Base-by-base conservation (phyloP, 2,329 filamentous ascomycete genomes). In the Fusarium guadeloupense region DNA sequence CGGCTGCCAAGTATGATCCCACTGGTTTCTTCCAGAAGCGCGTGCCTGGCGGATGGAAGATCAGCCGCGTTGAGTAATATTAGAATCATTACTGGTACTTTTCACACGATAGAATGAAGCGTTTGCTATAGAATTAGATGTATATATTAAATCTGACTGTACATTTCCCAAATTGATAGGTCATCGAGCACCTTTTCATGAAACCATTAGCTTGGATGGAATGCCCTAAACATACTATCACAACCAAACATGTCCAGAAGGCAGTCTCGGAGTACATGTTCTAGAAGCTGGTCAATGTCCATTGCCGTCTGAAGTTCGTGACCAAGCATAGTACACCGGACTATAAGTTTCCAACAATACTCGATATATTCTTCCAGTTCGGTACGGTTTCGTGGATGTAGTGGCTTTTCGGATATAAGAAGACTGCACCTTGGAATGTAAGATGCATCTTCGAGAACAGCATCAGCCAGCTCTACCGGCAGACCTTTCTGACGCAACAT, bases 321-420 rank as follows among this genome's bases (percentile, higher is more conserved):
- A 0, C 57, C 48, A 1, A 61, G 3, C 58, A 61, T 61, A n/a
- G 33, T 8, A 20, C 57, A 61, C 20, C 50, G 43, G 0, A 62
- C 35, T 12, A 61, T 38, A 2, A 61, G 40, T 9, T 57, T 20
- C 58, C 58, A 61, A 10, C 58, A 61, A 9, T 61, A n/a, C 1
- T 57, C 40, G 3, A 61, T 43, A n/a, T 61, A 62, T 1, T 9
- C 17, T 5, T 17, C 19, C 2, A 61, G 1, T 7, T 57, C 50
- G 1, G 20, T 2, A 4, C 14, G 44, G 3, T 44, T 57, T 1
- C 13, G 21, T 10, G 44, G 44, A 14, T 61, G 50, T 1, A 62
- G 9, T 0, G 58, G 57, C 2, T 46, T 10, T 1, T 40, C 35
- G 1, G 26, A 6, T 0, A 61, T 2, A 1, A 21, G 35, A 0